These are phyloP conservation scores for Fragaria iinumae DNA, from an alignment of 306 rosid species.

Conservation along the genomic window DNA sequence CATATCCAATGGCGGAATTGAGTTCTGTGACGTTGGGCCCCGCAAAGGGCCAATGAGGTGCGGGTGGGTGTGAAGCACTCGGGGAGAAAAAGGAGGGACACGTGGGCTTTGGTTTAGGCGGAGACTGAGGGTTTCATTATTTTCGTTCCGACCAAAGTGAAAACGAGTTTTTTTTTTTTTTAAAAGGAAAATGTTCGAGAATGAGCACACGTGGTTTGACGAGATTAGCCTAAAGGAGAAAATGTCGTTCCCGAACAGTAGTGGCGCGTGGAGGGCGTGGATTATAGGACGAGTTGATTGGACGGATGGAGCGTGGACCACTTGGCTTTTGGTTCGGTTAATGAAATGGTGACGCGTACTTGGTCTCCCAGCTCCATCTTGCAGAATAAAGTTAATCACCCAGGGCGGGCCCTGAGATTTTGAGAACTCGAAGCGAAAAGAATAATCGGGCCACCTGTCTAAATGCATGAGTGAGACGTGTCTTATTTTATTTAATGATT, in stretches of 20 bases:
- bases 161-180: not conserved
- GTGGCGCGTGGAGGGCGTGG: not conserved
- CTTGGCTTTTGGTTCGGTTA: not conserved
- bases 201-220: conserved; percentile 36
- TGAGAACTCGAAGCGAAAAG: no score
- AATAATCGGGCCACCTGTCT: no score
- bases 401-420: no score
- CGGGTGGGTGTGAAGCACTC: conserved; percentile 30
- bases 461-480: no score
- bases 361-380: not conserved
- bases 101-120: conserved; percentile 48
- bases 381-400: not conserved
- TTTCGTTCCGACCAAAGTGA: conserved; percentile 44
- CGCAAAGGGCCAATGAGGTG: conserved; percentile 31
- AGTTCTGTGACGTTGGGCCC: conserved; percentile 37
- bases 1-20: conserved; percentile 37
- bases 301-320: not conserved
- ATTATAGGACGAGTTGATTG: not conserved
- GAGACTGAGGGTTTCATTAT: conserved; percentile 29
- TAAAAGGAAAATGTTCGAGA: conserved; percentile 34
- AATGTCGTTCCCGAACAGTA: not conserved
- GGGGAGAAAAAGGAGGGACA: conserved; percentile 34
- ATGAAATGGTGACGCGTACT: not conserved
- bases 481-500: no score
- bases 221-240: conserved; percentile 32